phyloP scores from a whole-genome alignment of 805 yeast genomes.

The Metschnikowia kunwiensis region DNA sequence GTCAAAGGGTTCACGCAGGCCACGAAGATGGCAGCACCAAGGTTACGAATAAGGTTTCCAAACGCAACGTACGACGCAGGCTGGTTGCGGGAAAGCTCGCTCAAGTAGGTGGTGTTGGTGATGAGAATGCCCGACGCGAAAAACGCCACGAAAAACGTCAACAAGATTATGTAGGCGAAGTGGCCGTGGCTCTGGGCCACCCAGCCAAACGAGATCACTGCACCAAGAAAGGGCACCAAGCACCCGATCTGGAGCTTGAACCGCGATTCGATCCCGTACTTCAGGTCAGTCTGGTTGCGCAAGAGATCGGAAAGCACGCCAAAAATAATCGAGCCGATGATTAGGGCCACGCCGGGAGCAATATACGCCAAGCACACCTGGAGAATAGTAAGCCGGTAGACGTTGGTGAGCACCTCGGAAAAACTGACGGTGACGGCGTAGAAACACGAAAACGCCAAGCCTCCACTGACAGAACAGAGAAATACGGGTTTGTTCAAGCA shows the following conservation, averaged over 20 bases:
- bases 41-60: conserved; percentile 50
- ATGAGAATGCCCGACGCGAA: conserved; percentile 57
- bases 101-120: conserved; percentile 50
- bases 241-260: conserved; percentile 45
- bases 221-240: conserved; percentile 38
- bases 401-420: conserved; percentile 35
- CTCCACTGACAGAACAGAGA: conserved; percentile 45
- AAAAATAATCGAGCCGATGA: conserved; percentile 47
- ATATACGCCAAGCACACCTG: conserved; percentile 46
- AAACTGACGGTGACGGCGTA: conserved; percentile 53
- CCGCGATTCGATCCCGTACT: conserved; percentile 47
- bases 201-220: conserved; percentile 55
- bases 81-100: conserved; percentile 48
- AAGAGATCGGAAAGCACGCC: conserved; percentile 47
- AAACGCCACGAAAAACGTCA: conserved; percentile 46
- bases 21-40: conserved; percentile 53
- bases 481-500: conserved; percentile 43
- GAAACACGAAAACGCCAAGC: conserved; percentile 51
- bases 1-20: conserved; percentile 38
- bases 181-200: conserved; percentile 38
- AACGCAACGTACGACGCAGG: conserved; percentile 54
- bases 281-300: conserved; percentile 23
- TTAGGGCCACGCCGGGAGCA: conserved; percentile 51
- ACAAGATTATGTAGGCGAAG: conserved; percentile 39
- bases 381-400: conserved; percentile 35